Evolutionary conservation across 257 asterid species (phyloP).

Genomic region (Buddleja alternifolia): DNA sequence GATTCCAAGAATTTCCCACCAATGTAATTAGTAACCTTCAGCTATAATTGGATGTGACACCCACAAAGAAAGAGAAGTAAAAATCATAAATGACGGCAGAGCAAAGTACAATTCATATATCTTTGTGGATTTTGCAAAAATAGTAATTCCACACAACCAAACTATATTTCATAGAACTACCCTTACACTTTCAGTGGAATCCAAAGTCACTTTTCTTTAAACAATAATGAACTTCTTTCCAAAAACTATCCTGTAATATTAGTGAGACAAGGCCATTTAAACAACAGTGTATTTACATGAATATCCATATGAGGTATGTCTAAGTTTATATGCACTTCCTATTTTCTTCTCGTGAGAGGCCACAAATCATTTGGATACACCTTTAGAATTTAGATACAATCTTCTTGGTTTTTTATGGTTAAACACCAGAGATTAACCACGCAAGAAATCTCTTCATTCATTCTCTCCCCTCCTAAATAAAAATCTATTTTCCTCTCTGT

Average conservation of each 20-base stretch:
- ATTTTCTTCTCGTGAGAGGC: too few species aligned
- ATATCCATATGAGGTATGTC: background rate
- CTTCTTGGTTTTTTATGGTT: too few species aligned
- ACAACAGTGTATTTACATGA: background rate
- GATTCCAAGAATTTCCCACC: conserved; percentile 48
- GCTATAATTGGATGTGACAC: conserved; percentile 21
- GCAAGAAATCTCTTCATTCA: too few species aligned
- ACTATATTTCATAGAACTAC: background rate
- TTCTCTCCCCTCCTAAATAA: too few species aligned
- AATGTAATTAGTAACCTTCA: conserved; percentile 44
- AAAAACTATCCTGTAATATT: background rate
- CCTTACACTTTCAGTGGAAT: background rate
- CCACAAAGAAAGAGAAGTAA: conserved; percentile 10
- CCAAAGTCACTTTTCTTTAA: background rate
- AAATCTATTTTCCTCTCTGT: too few species aligned
- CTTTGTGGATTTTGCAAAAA: background rate
- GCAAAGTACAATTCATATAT: background rate
- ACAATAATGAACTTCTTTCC: too few species aligned
- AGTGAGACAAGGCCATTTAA: background rate
- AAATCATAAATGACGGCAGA: conserved; percentile 8
- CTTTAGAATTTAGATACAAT: too few species aligned
- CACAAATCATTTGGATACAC: too few species aligned
- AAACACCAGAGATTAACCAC: too few species aligned
- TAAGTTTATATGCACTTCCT: background rate
- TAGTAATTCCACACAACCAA: background rate